Evolutionary conservation across 495 filamentous ascomycete species (phyloP), one percentile per base, ranked within the genome.

Genomic region (Xylaria telfairii): DNA sequence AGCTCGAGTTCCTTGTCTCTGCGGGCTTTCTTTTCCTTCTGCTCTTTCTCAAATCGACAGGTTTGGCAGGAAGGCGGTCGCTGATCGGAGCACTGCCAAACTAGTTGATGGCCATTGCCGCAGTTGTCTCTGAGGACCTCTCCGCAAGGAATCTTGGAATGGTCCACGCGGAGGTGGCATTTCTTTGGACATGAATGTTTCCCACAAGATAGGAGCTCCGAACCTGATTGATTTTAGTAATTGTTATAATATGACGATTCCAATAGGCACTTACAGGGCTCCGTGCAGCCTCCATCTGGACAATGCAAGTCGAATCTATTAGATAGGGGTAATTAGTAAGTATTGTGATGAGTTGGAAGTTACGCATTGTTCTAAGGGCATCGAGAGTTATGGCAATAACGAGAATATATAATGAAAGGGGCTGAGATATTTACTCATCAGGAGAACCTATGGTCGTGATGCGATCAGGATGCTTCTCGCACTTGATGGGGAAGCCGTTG

Each of bases 201-300:
- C 28, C 86, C 86, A 62, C 92, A 95, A 41, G 79, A 89, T 2
- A 94, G 78, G 13, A 82, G 81, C 3, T 81, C 83, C 10, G 84
- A 82, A 80, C 90, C 59, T 82, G 59, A 49, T 15, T 12, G 30
- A 9, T 2, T 32, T 68, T 42, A 68, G 57, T 28, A 42, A 34
- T 26, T 30, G 49, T 42, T 9, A 19, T 3, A 51, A 37, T 37
- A 51, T 39, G 7, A 8, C n/a, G 47, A 19, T 7, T 51, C 9
- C 2, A 37, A 65, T 51, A n/a, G n/a, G n/a, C n/a, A 24, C 62
- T 37, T 71, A 65, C 92, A 94, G 41, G 86, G 87, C 39, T 87
- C 82, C 2, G 77, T 76, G 73, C 92, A 94, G n/a, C 92, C 92
- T 2, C 92, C 92, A 77, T 94, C 92, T 0, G 92, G 92, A 65